These are phyloP conservation scores for Syzygium malaccense DNA, from an alignment of 441 rosid species.

Conservation along the genomic window DNA sequence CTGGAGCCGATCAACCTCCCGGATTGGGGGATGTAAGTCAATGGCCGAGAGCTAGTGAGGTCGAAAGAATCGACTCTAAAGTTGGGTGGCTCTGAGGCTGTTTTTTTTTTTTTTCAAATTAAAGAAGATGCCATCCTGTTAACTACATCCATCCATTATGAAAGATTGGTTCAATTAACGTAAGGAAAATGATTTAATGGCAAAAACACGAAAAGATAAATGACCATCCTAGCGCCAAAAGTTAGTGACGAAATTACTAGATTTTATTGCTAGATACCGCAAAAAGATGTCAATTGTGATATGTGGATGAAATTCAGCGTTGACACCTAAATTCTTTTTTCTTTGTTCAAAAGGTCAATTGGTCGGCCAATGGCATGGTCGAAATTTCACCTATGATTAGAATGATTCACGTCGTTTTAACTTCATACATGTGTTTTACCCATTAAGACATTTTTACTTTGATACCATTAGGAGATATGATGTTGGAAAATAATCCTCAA, in stretches of 20 bases:
- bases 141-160: neutral
- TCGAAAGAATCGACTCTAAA: neutral
- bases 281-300: neutral
- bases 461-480: fast-evolving
- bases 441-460: neutral
- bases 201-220: neutral
- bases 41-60: neutral
- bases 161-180: neutral
- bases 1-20: neutral
- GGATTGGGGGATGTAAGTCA: neutral
- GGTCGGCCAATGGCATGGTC: neutral
- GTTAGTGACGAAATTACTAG: neutral
- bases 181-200: neutral
- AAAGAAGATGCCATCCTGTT: neutral
- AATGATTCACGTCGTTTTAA: neutral
- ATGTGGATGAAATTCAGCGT: neutral
- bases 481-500: neutral
- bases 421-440: neutral
- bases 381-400: neutral
- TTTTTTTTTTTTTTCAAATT: neutral
- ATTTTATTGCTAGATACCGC: neutral
- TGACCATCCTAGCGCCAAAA: neutral
- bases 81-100: neutral
- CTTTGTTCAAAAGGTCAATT: neutral
- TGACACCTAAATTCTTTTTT: neutral